These are phyloP conservation scores for Solanum habrochaites DNA, from an alignment of 257 asterid genomes.

Conservation along the genomic window DNA sequence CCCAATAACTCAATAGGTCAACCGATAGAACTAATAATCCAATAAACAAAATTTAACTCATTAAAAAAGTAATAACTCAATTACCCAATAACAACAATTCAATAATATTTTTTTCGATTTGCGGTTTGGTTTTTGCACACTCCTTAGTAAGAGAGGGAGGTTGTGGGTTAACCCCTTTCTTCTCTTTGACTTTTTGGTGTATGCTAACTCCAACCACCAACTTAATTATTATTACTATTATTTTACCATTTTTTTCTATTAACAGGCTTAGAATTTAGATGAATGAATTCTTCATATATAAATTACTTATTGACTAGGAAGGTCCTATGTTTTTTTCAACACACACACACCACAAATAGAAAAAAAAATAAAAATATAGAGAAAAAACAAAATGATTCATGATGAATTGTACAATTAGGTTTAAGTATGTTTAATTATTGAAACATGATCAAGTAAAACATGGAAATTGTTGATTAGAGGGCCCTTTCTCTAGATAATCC, in stretches of 20 bases:
- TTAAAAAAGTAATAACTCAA: too few relatives aligned
- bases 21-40: too few relatives aligned
- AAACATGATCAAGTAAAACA: not conserved
- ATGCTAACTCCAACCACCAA: slow-evolving; percentile 12
- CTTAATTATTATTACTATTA: not conserved
- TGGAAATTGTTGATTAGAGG: not conserved
- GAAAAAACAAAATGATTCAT: not conserved
- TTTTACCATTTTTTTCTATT: not conserved
- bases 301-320: not conserved
- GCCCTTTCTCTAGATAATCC: not conserved
- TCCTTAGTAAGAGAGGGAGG: not conserved
- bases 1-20: too few relatives aligned
- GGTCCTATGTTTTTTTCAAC: not conserved
- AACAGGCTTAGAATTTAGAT: not conserved
- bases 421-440: not conserved
- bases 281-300: not conserved
- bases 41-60: too few relatives aligned
- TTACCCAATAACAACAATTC: too few relatives aligned
- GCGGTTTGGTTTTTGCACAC: too few relatives aligned
- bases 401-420: not conserved
- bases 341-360: not conserved
- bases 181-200: slow-evolving; percentile 6
- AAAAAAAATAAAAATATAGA: not conserved
- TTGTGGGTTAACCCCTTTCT: not conserved
- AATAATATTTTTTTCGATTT: too few relatives aligned